Base-by-base conservation (phyloP, 805 yeast species). In the Tetrapisispora fleetii region DNA sequence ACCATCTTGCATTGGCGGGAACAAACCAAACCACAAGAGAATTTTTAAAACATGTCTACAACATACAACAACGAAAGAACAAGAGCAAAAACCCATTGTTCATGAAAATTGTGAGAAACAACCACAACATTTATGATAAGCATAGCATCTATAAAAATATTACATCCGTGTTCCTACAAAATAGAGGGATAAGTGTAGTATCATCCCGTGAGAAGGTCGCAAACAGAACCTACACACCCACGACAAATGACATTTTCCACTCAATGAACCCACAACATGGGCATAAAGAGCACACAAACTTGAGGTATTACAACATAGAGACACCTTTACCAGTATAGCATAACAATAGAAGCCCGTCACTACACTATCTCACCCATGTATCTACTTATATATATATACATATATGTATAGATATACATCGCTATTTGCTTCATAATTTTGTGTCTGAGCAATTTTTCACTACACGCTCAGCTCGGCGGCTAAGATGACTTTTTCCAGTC, bases 11-110 rank as follows among this genome's bases (percentile, higher is more conserved):
- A 45, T 62, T 85, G 45, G 76, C 79, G 0, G 58, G 76, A 1
- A 72, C 77, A 8, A 81, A 81, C 43, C 72, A 82, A 52, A 81
- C 90, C 9, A 85, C 95, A 7, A 71, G 89, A 52, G 95, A 86
- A 55, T 85, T 75, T 58, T 66, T 86, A 45, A 76, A 75, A 40
- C 27, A 28, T 18, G 22, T 28, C 17, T 40, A 28, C 18, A 35
- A 27, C 28, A 6, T 24, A 40, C 16, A 17, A n/a, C 11, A 28
- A 8, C 35, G 3, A 28, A 7, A 27, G 10, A 6, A 40, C 4
- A 40, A 40, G n/a, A 40, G 67, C 4, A 60, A 66, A 41, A 55
- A 52, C 50, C 68, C 71, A 13, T 54, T 64, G 6, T 53, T 61
- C 47, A 59, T 61, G 37, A 49, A 50, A 22, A 53, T 62, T 16